Base-by-base conservation (phyloP, 2,329 filamentous ascomycete genomes). In the Diaporthe vaccinii region DNA sequence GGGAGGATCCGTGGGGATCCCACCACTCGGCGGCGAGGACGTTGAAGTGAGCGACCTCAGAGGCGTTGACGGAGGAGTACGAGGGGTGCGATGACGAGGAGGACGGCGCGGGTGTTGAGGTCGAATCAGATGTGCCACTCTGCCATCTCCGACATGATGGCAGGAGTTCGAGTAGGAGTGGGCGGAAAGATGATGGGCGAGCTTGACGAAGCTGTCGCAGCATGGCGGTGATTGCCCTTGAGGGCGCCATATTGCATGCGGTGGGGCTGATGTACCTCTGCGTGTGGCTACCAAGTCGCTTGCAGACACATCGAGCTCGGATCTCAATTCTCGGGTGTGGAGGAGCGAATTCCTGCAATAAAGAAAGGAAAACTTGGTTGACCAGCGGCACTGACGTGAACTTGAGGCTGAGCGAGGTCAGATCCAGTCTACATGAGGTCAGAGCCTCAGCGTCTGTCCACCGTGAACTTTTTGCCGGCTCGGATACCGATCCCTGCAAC, bases 21-120 rank as follows among this genome's bases (percentile, higher is more conserved):
- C 97, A 99, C 97, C 97, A 99, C 80, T 93, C 93, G 78, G 94
- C 94, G 78, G 97, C 97, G 81, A 99, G 94, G 77, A 92, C 92
- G 81, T 95, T 95, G 90, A 99, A 99, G 87, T 99, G 97, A 25
- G 94, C 94, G 78, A 99, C 91, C 87, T 99, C 96, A 78, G 93
- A 91, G 72, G 94, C 90, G 80, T 97, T 97, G 84, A 99, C 94
- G 73, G 94, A 95, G 65, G 93, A 92, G 80, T 86, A 88, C 73
- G 83, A 78, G 61, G 83, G 55, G 22, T 81, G 72, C n/a, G 80
- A 59, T 61, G 78, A 73, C 69, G 74, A 69, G 58, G 59, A 76
- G 70, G 55, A 67, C n/a, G 74, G 74, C 20, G 59, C 58, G 55
- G 71, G 34, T 20, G 25, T 58, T 15, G 59, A 9, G 4, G 44